Evolutionary conservation across 2,329 filamentous ascomycete genomes (phyloP).

Genomic region (Claviceps capensis): DNA sequence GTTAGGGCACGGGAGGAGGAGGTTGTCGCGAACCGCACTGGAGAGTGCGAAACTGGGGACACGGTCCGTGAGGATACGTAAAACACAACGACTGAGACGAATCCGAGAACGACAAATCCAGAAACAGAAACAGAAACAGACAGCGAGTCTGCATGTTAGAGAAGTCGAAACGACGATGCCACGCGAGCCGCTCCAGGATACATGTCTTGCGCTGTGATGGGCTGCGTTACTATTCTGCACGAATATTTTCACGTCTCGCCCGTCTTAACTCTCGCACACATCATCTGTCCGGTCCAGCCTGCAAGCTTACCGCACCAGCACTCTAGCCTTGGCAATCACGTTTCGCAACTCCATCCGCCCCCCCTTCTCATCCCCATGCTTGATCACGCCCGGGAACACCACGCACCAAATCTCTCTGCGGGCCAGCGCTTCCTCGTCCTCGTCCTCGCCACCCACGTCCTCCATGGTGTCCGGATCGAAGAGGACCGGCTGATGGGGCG

Average conservation of each 20-base stretch:
- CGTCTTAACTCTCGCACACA: too few species aligned
- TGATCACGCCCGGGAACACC: constrained; percentile 50
- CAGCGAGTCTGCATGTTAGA: too few species aligned
- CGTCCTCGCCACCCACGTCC: constrained; percentile 49
- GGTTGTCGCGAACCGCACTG: background rate
- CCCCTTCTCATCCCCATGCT: constrained; percentile 51
- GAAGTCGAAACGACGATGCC: too few species aligned
- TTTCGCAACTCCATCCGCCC: constrained; percentile 47
- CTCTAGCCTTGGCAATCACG: constrained; percentile 51
- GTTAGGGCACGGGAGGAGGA: constrained; percentile 14
- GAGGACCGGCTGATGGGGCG: constrained; percentile 36
- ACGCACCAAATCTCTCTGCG: constrained; percentile 45
- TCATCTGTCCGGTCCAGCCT: constrained; percentile 7
- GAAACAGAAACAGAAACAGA: too few species aligned
- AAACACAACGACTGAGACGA: too few species aligned
- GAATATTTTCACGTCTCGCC: too few species aligned
- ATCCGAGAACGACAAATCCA: too few species aligned
- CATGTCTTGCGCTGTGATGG: too few species aligned
- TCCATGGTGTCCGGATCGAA: constrained; percentile 52
- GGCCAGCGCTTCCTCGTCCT: constrained; percentile 41
- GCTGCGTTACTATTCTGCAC: too few species aligned
- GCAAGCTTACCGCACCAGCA: constrained; percentile 39
- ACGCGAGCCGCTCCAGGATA: too few species aligned
- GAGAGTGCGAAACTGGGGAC: too few species aligned
- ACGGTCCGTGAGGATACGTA: too few species aligned